These are phyloP conservation scores for Colletotrichum australisinense DNA, from an alignment of 2,329 filamentous ascomycete genomes.

Conservation along the genomic window DNA sequence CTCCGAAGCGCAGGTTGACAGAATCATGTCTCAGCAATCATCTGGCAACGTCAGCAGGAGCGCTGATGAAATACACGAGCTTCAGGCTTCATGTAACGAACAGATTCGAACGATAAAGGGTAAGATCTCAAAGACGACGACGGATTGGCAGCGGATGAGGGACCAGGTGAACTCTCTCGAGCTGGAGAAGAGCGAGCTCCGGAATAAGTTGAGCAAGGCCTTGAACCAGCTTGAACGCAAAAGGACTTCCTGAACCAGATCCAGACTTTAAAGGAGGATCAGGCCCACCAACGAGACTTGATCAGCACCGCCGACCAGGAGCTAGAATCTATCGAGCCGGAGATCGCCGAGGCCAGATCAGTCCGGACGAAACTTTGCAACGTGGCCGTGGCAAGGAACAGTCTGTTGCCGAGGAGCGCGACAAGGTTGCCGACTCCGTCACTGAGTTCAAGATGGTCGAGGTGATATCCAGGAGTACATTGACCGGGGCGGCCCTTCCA, in stretches of 20 bases:
- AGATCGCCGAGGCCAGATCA: slow-evolving; percentile 79
- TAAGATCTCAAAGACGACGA: slow-evolving; percentile 72
- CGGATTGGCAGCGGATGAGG: slow-evolving; percentile 78
- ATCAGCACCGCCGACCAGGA: slow-evolving; percentile 79
- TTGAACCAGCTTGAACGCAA: slow-evolving; percentile 86
- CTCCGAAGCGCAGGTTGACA: slow-evolving; percentile 78
- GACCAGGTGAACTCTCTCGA: slow-evolving; percentile 78
- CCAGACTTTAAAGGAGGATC: slow-evolving; percentile 77
- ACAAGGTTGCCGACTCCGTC: slow-evolving; percentile 78
- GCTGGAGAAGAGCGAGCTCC: slow-evolving; percentile 80
- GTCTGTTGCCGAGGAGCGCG: slow-evolving; percentile 76
- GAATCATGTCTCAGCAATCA: slow-evolving; percentile 81
- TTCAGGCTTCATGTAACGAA: slow-evolving; percentile 75
- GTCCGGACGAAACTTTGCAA: slow-evolving; percentile 82
- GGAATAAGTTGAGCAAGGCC: slow-evolving; percentile 77
- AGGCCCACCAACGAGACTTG: slow-evolving; percentile 73
- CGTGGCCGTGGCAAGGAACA: slow-evolving; percentile 80
- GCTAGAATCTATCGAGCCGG: slow-evolving; percentile 78
- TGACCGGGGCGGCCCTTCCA: slow-evolving; percentile 77
- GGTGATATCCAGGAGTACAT: slow-evolving; percentile 83
- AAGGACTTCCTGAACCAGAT: slow-evolving; percentile 76
- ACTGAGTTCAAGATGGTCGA: slow-evolving; percentile 82
- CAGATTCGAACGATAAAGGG: slow-evolving; percentile 74
- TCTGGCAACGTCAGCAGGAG: slow-evolving; percentile 74
- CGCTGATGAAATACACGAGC: slow-evolving; percentile 85